Conservation (phyloP, 768 basidiomycete species). For the Artomyces pyxidatus region DNA sequence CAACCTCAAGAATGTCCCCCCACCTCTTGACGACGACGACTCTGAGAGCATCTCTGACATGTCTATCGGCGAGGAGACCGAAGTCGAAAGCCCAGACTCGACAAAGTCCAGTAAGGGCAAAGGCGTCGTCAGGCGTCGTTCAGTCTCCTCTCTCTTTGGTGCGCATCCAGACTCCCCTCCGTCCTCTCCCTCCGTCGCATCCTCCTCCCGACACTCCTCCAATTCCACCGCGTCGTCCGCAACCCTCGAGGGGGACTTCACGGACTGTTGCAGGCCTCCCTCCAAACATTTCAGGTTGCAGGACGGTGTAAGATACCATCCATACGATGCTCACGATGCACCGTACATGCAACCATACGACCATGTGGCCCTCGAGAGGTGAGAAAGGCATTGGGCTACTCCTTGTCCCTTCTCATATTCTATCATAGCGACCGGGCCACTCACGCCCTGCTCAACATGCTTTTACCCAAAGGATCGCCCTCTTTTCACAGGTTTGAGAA, state of each 20-base stretch:
- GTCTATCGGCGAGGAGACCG: too few species aligned
- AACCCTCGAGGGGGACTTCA: not conserved
- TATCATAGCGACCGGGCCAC: conserved; percentile 50
- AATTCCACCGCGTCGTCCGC: not conserved
- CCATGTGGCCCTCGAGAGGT: conserved; percentile 50
- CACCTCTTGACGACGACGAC: too few species aligned
- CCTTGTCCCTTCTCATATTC: conserved; percentile 10
- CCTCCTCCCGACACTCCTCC: not conserved
- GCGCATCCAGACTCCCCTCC: not conserved
- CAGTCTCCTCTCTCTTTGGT: too few species aligned
- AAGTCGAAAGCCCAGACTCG: too few species aligned
- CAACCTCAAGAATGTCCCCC: too few species aligned
- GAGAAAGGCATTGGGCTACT: conserved; percentile 18
- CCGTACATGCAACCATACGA: conserved; percentile 67
- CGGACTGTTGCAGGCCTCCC: conserved; percentile 4
- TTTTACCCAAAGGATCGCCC: conserved; percentile 45
- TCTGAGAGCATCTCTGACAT: too few species aligned
- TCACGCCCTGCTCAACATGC: conserved; percentile 39
- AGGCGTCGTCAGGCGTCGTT: not conserved
- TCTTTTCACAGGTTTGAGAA: conserved; percentile 47
- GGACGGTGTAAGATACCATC: conserved; percentile 43
- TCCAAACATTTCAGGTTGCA: conserved; percentile 19
- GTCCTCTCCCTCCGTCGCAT: not conserved
- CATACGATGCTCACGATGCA: conserved; percentile 37
- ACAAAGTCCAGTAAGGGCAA: not conserved